A percentile compares a stretch with the other conserved stretches of the same genome.
phyloP scores from a whole-genome alignment of 192 early-diverging fungal species.

The Linderina pennispora region DNA sequence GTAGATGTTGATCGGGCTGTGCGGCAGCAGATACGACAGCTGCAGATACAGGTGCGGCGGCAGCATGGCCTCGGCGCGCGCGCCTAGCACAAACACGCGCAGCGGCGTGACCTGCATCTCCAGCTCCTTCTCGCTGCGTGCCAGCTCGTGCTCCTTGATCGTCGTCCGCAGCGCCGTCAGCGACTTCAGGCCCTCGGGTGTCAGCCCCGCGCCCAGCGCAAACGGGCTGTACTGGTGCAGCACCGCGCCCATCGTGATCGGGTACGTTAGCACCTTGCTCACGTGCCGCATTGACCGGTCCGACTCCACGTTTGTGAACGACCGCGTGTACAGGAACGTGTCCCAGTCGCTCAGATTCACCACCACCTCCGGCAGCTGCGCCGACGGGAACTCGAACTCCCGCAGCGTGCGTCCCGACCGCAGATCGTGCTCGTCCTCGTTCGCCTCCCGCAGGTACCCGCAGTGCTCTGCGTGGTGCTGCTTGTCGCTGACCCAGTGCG shows the following conservation, averaged over 20 bases:
- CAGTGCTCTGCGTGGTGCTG: slow-evolving; percentile 55
- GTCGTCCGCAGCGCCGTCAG: slow-evolving; percentile 54
- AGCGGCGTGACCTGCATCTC: slow-evolving; percentile 53
- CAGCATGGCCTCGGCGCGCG: slow-evolving; percentile 66
- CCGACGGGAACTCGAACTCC: slow-evolving; percentile 72
- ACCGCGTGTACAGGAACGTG: slow-evolving; percentile 69
- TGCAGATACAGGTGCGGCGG: slow-evolving; percentile 73
- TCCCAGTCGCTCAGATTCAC: slow-evolving; percentile 78
- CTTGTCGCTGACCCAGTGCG: slow-evolving; percentile 60
- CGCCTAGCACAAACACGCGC: slow-evolving; percentile 63
- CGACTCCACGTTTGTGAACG: slow-evolving; percentile 66
- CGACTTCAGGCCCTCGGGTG: slow-evolving; percentile 67
- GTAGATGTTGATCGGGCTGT: slow-evolving; percentile 67
- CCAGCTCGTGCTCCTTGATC: slow-evolving; percentile 46
- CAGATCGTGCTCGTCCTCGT: slow-evolving; percentile 77
- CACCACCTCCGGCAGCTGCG: slow-evolving; percentile 65
- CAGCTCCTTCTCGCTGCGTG: slow-evolving; percentile 47
- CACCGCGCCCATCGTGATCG: slow-evolving; percentile 66
- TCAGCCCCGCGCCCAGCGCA: slow-evolving; percentile 55
- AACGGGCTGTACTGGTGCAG: slow-evolving; percentile 71
- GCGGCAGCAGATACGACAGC: slow-evolving; percentile 64
- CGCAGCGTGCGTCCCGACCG: slow-evolving; percentile 64
- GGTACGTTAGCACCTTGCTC: slow-evolving; percentile 72
- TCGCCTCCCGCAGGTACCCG: slow-evolving; percentile 56
- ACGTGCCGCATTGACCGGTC: slow-evolving; percentile 71